Evolutionary conservation across 495 filamentous ascomycete species (phyloP), one percentile per base, ranked within the genome.

Genomic region (Xylaria cubensis): DNA sequence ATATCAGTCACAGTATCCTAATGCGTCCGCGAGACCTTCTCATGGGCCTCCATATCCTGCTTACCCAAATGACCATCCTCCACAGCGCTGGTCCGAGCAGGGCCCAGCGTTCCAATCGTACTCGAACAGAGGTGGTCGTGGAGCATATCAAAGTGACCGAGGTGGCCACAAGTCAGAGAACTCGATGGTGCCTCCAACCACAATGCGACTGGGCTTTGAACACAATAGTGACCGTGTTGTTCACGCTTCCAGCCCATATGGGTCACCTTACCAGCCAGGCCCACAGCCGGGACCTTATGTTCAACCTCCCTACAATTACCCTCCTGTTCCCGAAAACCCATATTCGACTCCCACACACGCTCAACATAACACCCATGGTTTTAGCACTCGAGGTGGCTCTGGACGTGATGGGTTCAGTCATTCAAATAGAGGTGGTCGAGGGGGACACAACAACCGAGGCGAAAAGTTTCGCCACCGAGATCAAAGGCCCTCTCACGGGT

Each of bases 371-470:
- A 39, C 24, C 32, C 70, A 83, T 78, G 72, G 86, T 77, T 75
- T 83, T 79, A 63, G 82, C 80, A 62, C 77, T 72, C 76, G 84
- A 83, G 69, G 77, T 51, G 64, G 74, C 26, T 84, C 84, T 73
- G 86, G 84, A 32, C 82, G 84, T 76, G 85, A 86, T 39, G 83
- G 86, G 21, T 82, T 76, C 58, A 26, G 72, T 63, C 74, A 79
- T 67, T 70, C 75, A 1, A 72, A 70, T 59, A 76, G 88, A 74
- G 87, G 86, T 64, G 80, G 87, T 39, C 82, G 89, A 62, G 84
- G 85, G 71, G 85, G 85, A 12, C 81, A 86, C 75, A 84, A 83
- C 75, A 83, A 84, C 29, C 85, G 86, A 66, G 79, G 84, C 74
- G 84, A 84, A 76, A 82, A 83, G 82, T 76, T 85, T 80, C 79